Evolutionary conservation across 1,284 basidiomycete genomes (phyloP).

Genomic region (Farysia itapuensis): DNA sequence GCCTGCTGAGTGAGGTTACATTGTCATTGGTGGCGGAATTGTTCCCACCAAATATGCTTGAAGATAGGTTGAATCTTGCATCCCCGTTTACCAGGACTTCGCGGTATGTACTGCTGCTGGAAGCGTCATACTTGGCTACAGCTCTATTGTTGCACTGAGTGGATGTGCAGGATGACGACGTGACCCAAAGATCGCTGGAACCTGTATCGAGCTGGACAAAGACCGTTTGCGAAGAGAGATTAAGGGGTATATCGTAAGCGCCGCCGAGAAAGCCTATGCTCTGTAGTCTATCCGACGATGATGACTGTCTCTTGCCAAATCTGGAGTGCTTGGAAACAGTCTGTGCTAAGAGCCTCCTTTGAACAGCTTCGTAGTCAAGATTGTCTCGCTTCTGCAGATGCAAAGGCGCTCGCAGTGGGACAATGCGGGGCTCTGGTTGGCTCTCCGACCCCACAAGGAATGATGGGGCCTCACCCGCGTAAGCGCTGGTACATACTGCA

Average conservation of each 20-base stretch:
- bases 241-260: conserved; percentile 31
- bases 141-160: conserved; percentile 2
- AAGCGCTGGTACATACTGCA: no score
- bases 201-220: conserved; percentile 45
- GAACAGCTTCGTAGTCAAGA: not conserved
- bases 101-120: conserved; percentile 7
- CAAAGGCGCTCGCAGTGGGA: not conserved
- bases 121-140: conserved; percentile 19
- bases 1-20: not conserved
- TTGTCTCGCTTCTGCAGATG: not conserved
- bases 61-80: conserved; percentile 5
- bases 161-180: conserved; percentile 17
- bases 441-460: no score
- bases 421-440: no score
- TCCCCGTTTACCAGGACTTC: conserved; percentile 3
- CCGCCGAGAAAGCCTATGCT: conserved; percentile 9
- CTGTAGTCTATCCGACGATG: conserved; percentile 31
- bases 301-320: conserved; percentile 1
- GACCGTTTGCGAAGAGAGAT: conserved; percentile 28
- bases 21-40: conserved; percentile 1
- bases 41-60: conserved; percentile 4
- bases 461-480: no score
- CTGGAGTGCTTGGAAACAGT: not conserved
- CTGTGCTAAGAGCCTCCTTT: not conserved
- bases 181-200: conserved; percentile 38